Evolutionary conservation across 2,329 filamentous ascomycete species (phyloP).

Genomic region (Epichloe aotearoae): DNA sequence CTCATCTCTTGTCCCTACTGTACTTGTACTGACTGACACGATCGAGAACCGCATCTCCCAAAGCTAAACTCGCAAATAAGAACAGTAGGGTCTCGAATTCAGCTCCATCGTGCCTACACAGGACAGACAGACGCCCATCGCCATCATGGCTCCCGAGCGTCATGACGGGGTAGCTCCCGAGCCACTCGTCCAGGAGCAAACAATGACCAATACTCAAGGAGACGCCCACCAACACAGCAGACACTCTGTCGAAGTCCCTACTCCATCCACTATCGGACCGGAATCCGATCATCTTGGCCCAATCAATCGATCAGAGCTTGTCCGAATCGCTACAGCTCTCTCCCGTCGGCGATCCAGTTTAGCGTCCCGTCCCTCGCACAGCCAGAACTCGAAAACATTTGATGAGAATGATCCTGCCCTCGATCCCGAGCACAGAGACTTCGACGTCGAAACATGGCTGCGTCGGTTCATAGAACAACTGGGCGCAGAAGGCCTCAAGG

Average conservation of each 20-base stretch:
- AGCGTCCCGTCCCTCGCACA: conserved; percentile 6
- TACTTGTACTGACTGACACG: neutral
- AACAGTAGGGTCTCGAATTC: neutral
- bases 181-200: neutral
- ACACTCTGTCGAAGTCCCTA: neutral
- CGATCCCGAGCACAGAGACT: conserved; percentile 24
- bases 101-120: neutral
- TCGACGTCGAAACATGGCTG: conserved; percentile 30
- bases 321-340: conserved; percentile 26
- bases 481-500: conserved; percentile 40
- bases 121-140: neutral
- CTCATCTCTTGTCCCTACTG: neutral
- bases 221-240: neutral
- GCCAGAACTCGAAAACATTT: conserved; percentile 9
- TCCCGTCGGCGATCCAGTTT: conserved; percentile 20
- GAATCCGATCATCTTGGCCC: conserved; percentile 2
- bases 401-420: conserved; percentile 20
- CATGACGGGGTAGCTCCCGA: neutral
- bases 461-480: conserved; percentile 26
- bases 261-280: neutral
- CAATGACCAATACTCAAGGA: neutral
- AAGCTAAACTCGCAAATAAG: too few relatives aligned
- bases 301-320: conserved; percentile 22
- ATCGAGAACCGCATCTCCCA: neutral
- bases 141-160: neutral